Base-by-base conservation (phyloP, 2,329 filamentous ascomycete species). In the Mycosphaerella sp. region DNA sequence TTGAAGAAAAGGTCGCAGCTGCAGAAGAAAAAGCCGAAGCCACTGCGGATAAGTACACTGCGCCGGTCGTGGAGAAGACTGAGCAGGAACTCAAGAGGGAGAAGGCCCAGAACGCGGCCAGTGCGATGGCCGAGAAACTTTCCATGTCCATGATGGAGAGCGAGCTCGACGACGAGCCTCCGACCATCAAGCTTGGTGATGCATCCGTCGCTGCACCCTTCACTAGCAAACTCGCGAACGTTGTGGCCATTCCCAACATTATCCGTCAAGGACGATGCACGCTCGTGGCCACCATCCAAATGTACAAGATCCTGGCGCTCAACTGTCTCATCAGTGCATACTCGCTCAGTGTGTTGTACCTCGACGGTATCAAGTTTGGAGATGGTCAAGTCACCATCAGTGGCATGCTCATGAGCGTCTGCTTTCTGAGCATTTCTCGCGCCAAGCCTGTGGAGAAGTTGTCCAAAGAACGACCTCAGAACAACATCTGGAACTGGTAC, bases 331-430 rank as follows among this genome's bases (percentile, higher is more conserved):
- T 98, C 70, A 95, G 89, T 64, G 93, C 93, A 38, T 98, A 98
- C 82, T 95, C 89, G 72, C 75, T 98, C 69, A 95, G 88, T 71
- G 93, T 98, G 14, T 79, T 98, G 54, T 98, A 98, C 68, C 82
- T 98, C 1, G 92, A 97, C 66, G 93, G 93, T 59, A 98, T 98
- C 79, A 98, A 98, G 76, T 98, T 98, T 69, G 91, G 93, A 53
- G 93, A 98, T 69, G 90, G 91, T 3, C 93, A 98, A 74, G 93
- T 97, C 62, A 98, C 93, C 12, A 97, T 98, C 66, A 96, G 90
- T 64, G 93, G 93, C 64, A 97, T 98, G 88, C 85, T 98, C 71
- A 97, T 98, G 93, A 96, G 91, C 66, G 93, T 98, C 48, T 98
- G 93, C 76, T 98, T 98, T 80, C 76, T 98, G 66, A 96, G 91